phyloP scores from a whole-genome alignment of 2,329 filamentous ascomycete genomes.

The Xylaria sp. region DNA sequence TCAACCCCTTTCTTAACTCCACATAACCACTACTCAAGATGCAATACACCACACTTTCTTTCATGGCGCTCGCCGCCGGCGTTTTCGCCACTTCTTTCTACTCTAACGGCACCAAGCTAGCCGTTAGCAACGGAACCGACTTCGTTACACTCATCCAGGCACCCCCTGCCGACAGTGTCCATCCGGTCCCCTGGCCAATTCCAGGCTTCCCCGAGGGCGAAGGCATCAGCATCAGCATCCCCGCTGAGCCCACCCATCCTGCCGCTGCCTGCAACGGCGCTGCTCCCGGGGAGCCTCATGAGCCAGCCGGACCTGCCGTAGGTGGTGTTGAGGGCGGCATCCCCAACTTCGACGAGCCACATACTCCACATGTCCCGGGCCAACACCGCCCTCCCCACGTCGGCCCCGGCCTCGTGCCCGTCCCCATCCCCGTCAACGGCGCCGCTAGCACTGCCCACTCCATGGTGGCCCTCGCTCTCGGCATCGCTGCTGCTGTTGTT shows the following conservation, averaged over 20 bases:
- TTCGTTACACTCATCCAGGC: too few species aligned
- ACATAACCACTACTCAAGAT: neutral
- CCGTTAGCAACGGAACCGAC: too few species aligned
- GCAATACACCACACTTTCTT: constrained; percentile 7
- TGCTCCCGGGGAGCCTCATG: too few species aligned
- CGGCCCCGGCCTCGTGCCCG: neutral
- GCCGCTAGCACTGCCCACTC: neutral
- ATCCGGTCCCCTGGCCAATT: neutral
- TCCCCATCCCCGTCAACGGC: neutral
- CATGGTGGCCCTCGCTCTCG: neutral
- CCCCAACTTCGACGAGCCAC: too few species aligned
- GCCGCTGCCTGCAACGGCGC: too few species aligned
- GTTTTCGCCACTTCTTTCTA: neutral
- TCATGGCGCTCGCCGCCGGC: neutral
- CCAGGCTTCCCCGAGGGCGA: too few species aligned
- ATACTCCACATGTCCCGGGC: too few species aligned
- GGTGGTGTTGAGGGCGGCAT: too few species aligned
- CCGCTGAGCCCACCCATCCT: too few species aligned
- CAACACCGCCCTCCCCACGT: neutral
- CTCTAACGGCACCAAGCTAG: neutral
- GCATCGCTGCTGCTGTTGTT: neutral
- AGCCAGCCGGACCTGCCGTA: too few species aligned
- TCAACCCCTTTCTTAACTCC: too few species aligned
- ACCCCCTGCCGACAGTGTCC: neutral
- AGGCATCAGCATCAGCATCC: neutral